phyloP scores from a whole-genome alignment of 805 yeast species.

The Pichia eremophila region DNA sequence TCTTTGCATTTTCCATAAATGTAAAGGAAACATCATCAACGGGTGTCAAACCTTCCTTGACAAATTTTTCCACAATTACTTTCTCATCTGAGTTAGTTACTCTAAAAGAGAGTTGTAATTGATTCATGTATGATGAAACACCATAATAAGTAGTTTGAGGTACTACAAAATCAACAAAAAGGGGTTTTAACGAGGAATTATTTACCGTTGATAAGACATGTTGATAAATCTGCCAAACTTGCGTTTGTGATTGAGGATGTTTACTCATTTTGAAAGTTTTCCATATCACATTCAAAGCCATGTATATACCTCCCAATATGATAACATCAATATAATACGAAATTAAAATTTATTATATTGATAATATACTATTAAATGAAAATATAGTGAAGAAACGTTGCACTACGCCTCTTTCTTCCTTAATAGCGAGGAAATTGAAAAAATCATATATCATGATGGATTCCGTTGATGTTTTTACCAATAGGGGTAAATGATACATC shows the following conservation, averaged over 20 bases:
- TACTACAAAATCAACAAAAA: slow-evolving; percentile 12
- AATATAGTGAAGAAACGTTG: too few relatives aligned
- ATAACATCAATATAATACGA: too few relatives aligned
- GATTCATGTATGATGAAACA: slow-evolving; percentile 5
- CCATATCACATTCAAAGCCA: neutral
- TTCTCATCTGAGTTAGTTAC: slow-evolving; percentile 33
- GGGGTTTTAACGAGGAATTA: neutral
- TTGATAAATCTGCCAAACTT: slow-evolving; percentile 16
- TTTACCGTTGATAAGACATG: neutral
- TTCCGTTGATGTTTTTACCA: too few relatives aligned
- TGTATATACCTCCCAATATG: too few relatives aligned
- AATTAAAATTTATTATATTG: too few relatives aligned
- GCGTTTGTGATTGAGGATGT: slow-evolving; percentile 12
- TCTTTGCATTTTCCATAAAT: neutral
- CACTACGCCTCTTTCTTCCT: too few relatives aligned
- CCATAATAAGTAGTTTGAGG: slow-evolving; percentile 13
- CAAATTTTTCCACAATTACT: neutral
- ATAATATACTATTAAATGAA: too few relatives aligned
- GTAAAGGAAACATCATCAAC: neutral
- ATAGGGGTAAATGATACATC: too few relatives aligned
- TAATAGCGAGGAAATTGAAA: too few relatives aligned
- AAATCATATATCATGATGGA: too few relatives aligned
- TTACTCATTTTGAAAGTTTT: neutral
- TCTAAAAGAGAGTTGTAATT: slow-evolving; percentile 7
- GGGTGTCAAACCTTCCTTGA: neutral